Conservation (phyloP, 2,329 filamentous ascomycete species). For the Coleophoma cylindrospora region DNA sequence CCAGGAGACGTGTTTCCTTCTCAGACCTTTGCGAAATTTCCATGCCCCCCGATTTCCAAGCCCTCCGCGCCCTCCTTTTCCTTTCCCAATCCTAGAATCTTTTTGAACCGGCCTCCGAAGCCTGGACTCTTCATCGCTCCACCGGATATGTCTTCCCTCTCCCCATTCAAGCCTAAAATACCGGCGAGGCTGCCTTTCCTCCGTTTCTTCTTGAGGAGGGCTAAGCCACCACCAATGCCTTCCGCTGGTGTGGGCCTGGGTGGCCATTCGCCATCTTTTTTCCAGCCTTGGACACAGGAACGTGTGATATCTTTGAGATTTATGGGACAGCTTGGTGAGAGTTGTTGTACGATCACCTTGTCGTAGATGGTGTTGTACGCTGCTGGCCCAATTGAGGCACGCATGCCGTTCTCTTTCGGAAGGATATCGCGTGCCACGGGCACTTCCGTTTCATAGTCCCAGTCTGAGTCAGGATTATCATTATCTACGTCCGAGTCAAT, state of each 20-base stretch:
- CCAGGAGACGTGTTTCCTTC: too few relatives aligned
- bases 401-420: conserved; percentile 69
- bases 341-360: conserved; percentile 75
- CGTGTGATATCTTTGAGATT: conserved; percentile 78
- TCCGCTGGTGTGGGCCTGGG: conserved; percentile 51
- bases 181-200: conserved; percentile 22
- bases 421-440: conserved; percentile 71
- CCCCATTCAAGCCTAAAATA: conserved; percentile 17
- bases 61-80: not conserved
- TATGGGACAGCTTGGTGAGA: conserved; percentile 82
- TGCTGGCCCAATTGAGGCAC: conserved; percentile 66
- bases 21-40: not conserved
- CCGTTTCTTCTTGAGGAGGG: conserved; percentile 12
- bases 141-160: conserved; percentile 2
- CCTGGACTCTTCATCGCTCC: not conserved
- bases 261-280: conserved; percentile 89
- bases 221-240: not conserved
- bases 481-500: conserved; percentile 16
- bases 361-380: conserved; percentile 82
- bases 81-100: conserved; percentile 12
- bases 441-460: conserved; percentile 33
- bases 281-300: conserved; percentile 86
- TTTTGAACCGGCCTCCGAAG: conserved; percentile 14
- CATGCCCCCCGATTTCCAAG: not conserved
- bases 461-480: conserved; percentile 5